Conservation (phyloP, 1,284 basidiomycete genomes). For the Crepidotus sp. region DNA sequence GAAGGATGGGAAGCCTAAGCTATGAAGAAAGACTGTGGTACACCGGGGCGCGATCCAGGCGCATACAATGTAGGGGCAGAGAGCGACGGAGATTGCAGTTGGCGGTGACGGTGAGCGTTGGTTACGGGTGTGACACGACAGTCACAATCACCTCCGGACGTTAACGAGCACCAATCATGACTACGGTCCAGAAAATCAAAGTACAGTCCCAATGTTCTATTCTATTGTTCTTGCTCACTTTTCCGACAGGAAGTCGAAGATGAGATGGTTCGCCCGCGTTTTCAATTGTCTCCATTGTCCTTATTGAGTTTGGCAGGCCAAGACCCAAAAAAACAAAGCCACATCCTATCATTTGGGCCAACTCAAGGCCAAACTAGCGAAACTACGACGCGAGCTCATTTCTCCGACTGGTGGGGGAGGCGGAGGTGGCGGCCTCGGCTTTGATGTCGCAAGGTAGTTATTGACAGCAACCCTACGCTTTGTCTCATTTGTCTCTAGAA, state of each 20-base stretch:
- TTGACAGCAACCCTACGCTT: background rate
- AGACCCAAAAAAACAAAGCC: constrained; percentile 95
- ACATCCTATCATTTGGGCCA: constrained; percentile 93
- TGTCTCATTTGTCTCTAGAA: constrained; percentile 35
- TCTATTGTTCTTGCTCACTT: constrained; percentile 17
- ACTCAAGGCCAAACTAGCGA: constrained; percentile 97
- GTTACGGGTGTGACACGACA: too few relatives aligned
- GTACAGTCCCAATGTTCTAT: constrained; percentile 27
- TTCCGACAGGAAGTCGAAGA: constrained; percentile 74
- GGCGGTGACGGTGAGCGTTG: constrained; percentile 10
- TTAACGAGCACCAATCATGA: too few relatives aligned
- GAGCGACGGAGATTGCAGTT: constrained; percentile 29
- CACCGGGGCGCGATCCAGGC: constrained; percentile 63
- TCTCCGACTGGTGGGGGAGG: constrained; percentile 69
- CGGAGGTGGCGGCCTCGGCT: constrained; percentile 77
- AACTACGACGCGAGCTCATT: constrained; percentile 92
- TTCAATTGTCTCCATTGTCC: constrained; percentile 7
- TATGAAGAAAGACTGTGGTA: constrained; percentile 23
- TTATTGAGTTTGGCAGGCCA: constrained; percentile 33
- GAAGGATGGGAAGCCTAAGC: constrained; percentile 21
- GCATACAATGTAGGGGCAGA: constrained; percentile 32
- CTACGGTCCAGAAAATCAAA: constrained; percentile 83
- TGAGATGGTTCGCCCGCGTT: constrained; percentile 70
- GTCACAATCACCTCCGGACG: too few relatives aligned
- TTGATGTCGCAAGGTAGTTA: constrained; percentile 78